Evolutionary conservation across 2,329 filamentous ascomycete genomes (phyloP).

Genomic region (Penicillium sp.): DNA sequence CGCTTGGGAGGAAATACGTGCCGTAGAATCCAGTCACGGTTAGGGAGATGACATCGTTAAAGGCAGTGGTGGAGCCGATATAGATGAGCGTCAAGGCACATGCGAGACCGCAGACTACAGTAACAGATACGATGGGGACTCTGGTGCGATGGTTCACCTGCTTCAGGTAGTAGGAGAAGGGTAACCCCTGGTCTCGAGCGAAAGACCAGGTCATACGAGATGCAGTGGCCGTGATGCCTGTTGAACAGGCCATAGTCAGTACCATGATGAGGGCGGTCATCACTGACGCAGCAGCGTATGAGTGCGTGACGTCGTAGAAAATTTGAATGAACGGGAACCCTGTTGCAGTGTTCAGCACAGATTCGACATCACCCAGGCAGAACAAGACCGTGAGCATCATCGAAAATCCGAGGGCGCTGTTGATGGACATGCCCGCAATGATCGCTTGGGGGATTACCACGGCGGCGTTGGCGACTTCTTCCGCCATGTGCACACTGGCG

Average conservation of each 20-base stretch:
- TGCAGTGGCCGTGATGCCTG: conserved; percentile 38
- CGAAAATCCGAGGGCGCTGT: conserved; percentile 41
- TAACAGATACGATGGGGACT: conserved; percentile 25
- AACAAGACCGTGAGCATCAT: conserved; percentile 43
- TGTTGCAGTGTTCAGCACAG: conserved; percentile 37
- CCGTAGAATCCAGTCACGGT: conserved; percentile 44
- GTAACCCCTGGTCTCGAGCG: conserved; percentile 38
- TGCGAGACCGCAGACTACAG: conserved; percentile 27
- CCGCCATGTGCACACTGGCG: conserved; percentile 39
- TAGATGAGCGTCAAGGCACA: conserved; percentile 30
- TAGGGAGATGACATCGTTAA: conserved; percentile 29
- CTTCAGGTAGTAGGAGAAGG: conserved; percentile 30
- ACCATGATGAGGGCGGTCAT: conserved; percentile 41
- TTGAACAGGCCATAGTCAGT: conserved; percentile 35
- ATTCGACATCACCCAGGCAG: conserved; percentile 40
- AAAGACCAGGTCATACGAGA: conserved; percentile 41
- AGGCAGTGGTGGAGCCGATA: conserved; percentile 28
- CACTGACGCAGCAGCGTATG: conserved; percentile 36
- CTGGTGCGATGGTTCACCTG: conserved; percentile 22
- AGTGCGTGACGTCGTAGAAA: conserved; percentile 52
- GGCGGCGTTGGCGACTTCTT: conserved; percentile 45
- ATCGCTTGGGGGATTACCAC: conserved; percentile 43
- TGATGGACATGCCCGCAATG: conserved; percentile 40
- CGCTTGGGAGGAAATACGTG: conserved; percentile 40
- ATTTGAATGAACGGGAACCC: conserved; percentile 44